Conservation (phyloP, 2,329 filamentous ascomycete genomes). For the Sporothrix inflata region DNA sequence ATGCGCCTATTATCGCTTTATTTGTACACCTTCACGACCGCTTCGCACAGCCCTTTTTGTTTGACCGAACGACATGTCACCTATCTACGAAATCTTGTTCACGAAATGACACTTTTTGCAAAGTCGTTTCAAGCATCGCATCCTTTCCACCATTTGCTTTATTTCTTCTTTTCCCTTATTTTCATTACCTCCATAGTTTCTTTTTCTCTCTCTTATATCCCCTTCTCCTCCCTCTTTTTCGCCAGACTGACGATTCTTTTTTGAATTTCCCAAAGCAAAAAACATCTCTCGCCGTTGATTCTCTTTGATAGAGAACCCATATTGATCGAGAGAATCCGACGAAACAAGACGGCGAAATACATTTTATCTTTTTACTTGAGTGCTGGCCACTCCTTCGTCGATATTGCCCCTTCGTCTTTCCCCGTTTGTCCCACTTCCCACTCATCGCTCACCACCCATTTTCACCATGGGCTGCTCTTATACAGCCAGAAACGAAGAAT, state of each 20-base stretch:
- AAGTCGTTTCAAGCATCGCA: not conserved
- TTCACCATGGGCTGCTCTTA: not conserved
- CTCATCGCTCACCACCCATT: not conserved
- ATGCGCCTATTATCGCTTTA: not conserved
- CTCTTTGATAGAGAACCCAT: not conserved
- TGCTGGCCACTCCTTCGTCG: not conserved
- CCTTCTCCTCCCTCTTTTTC: not conserved
- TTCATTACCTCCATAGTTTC: not conserved
- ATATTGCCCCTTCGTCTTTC: not conserved
- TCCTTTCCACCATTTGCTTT: not conserved
- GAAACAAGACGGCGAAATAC: not conserved
- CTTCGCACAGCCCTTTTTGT: not conserved
- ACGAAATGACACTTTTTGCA: not conserved
- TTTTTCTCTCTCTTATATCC: not conserved
- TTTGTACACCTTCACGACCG: not conserved
- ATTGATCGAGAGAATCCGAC: not conserved
- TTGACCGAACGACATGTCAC: not conserved
- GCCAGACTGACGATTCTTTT: not conserved
- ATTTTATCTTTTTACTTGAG: too few relatives aligned
- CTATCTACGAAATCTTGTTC: not conserved
- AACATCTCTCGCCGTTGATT: not conserved
- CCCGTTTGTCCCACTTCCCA: too few relatives aligned
- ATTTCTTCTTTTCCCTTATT: not conserved
- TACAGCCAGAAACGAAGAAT: not conserved
- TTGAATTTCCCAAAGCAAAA: not conserved